Evolutionary conservation across 768 basidiomycete genomes (phyloP), one percentile per base, ranked within the genome.

Genomic region (Tulasnella sp.): DNA sequence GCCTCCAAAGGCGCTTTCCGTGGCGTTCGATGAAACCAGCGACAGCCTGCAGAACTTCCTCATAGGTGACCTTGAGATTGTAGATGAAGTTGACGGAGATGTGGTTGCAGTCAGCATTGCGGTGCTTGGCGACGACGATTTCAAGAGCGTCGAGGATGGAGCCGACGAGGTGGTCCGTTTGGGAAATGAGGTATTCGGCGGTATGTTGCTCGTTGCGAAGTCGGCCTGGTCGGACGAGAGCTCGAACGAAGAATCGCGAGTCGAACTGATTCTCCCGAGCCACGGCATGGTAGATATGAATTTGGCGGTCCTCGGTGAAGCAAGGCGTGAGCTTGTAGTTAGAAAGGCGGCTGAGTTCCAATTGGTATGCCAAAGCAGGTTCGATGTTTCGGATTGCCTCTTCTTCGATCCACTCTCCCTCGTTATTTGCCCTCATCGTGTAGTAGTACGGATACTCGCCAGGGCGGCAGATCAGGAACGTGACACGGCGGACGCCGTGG

Each of bases 21-120:
- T 99, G 98, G 51, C 98, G 92, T 81, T 99, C 98, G 81, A 99
- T 96, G 87, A 99, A 99, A 61, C 98, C 98, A n/a, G 96, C 92
- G 78, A 99, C 94, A 18, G 98, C 98, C 70, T 94, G 93, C 76
- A 98, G 90, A 10, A 99, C 96, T 82, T 99, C 97, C 80, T 98
- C 96, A 82, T 98, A 99, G 44, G 92, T 92, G 79, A 99, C 96
- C 39, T 92, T 90, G 69, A 99, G 91, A 83, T 93, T 95, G 89
- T 99, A 99, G 82, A 99, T 91, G 84, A 99, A 99, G 87, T 99
- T 98, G 91, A 99, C 91, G 87, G 95, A 96, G 84, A 99, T 98
- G 84, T 98, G 96, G 84, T 99, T 99, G 86, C 95, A 96, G 83
- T 99, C 97, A 4, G 97, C 93, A 81, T 92, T 94, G 79, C 96